Base-by-base conservation (phyloP, 306 rosid species). In the Vicia sativa region DNA sequence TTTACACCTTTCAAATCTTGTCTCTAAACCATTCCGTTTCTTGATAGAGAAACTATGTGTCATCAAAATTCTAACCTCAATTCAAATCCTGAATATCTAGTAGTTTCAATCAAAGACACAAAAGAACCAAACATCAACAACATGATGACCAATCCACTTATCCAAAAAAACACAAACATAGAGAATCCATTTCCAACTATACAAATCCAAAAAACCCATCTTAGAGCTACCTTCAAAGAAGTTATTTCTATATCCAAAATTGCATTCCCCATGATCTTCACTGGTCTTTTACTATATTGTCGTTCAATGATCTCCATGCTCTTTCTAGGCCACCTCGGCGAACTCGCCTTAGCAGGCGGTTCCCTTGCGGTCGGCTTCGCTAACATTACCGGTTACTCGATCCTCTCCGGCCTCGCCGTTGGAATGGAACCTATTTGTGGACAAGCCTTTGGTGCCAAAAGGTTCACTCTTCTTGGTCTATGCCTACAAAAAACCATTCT, bases 401-500 rank as follows among this genome's bases (percentile, higher is more conserved):
- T 93, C 69, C 91, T 93, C 75, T 90, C 98, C 0, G 96, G 96
- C 3, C 90, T 92, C 0, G 93, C 98, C 4, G 83, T 83, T 9
- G 98, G 97, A 23, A 93, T 93, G 96, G 98, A 90, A 46, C 97
- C 98, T 12, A 86, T 93, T 67, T 93, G 96, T 9, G 87, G 86
- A 5, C 98, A 93, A 65, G 96, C 98, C 65, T 93, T 81, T 38
- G 98, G 98, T 5, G 96, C 97, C 67, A 88, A 83, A 62, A 86
- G 34, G 15, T 78, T 72, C 67, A 62, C 83, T 44, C 85, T 93
- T 0, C 85, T 93, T 0, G 98, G 98, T 21, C 90, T 93, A 37
- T 82, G 86, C 37, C 45, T 90, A 9, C 98, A 93, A 46, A 83
- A 92, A 62, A 86, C 93, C 8, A 19, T 92, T 11, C 87, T 93